Conservation (phyloP, 164 flowering plant species). For the Malania oleifera region DNA sequence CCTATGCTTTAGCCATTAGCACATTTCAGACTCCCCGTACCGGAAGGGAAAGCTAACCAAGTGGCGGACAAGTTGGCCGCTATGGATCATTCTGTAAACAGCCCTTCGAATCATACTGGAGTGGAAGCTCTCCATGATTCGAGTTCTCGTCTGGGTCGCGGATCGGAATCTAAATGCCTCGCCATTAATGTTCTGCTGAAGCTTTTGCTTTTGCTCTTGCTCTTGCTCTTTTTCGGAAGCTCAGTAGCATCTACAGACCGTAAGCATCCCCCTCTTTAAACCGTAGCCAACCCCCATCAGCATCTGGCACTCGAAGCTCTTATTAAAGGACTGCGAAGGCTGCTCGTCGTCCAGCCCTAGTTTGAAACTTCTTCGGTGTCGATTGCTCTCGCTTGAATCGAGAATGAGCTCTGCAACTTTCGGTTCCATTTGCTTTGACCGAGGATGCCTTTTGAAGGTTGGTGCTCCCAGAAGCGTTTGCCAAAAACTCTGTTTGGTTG, state of each 20-base stretch:
- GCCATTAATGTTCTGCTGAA: not conserved
- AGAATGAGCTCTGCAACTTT: constrained; percentile 35
- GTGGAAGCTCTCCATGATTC: too few species aligned
- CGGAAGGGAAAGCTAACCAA: too few species aligned
- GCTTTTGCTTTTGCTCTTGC: too few species aligned
- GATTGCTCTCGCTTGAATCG: not conserved
- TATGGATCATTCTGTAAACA: too few species aligned
- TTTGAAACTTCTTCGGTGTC: not conserved
- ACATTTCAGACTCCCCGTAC: too few species aligned
- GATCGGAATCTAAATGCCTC: not conserved
- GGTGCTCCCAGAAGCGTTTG: not conserved
- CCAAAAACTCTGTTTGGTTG: constrained; percentile 10
- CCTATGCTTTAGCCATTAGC: too few species aligned
- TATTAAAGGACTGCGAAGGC: too few species aligned
- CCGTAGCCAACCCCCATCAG: not conserved
- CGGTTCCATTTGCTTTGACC: constrained; percentile 24
- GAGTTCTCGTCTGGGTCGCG: not conserved
- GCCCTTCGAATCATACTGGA: too few species aligned
- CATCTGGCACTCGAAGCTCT: not conserved
- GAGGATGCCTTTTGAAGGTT: constrained; percentile 34
- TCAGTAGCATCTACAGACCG: not conserved
- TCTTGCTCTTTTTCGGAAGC: not conserved
- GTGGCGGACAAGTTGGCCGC: too few species aligned
- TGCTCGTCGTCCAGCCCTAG: too few species aligned
- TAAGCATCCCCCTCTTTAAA: not conserved